Evolutionary conservation across 805 yeast genomes (phyloP).

Genomic region (Spathaspora girioi): DNA sequence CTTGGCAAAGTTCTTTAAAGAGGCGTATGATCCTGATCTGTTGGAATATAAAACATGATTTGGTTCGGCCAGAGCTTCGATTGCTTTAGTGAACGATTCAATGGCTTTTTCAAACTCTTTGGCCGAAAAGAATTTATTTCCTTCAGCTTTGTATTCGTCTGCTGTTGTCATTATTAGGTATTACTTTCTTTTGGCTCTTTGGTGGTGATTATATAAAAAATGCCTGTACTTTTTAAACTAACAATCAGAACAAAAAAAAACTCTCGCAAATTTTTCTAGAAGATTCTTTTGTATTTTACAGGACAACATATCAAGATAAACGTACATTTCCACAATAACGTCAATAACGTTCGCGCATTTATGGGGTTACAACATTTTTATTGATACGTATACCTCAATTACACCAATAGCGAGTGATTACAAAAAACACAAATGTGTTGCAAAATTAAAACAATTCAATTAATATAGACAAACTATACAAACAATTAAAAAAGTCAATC

Average conservation of each 20-base stretch:
- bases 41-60: conserved; percentile 92
- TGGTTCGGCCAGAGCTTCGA: conserved; percentile 74
- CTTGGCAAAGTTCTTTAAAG: conserved; percentile 63
- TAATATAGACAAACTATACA: background rate
- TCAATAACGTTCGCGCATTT: too few species aligned
- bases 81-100: conserved; percentile 80
- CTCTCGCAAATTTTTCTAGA: background rate
- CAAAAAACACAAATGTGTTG: too few species aligned
- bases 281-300: background rate
- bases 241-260: background rate
- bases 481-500: background rate
- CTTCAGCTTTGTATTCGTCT: conserved; percentile 83
- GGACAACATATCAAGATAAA: background rate
- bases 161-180: conserved; percentile 46
- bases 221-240: background rate
- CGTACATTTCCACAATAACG: too few species aligned
- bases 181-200: background rate
- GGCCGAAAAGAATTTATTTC: conserved; percentile 87
- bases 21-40: conserved; percentile 88
- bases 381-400: too few species aligned
- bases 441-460: background rate
- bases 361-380: too few species aligned
- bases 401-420: too few species aligned
- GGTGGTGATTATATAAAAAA: background rate
- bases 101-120: conserved; percentile 81